Evolutionary conservation across 2,329 filamentous ascomycete genomes (phyloP), one percentile per base, ranked within the genome.

Genomic region (Daldinia eschscholtzii): DNA sequence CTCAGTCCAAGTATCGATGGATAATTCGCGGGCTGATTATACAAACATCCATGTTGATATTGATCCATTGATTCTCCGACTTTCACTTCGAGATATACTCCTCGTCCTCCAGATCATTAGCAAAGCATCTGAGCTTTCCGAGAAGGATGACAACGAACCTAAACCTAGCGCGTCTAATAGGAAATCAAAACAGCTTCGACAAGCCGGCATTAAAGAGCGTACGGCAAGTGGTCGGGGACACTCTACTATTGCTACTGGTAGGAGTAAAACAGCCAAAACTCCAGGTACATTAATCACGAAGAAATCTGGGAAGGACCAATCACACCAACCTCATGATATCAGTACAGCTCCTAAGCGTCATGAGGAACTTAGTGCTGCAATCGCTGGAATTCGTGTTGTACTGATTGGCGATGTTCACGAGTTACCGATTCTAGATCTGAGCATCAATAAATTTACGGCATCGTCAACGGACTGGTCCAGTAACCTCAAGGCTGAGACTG

Each of bases 351-450:
- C 77, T 0, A 77, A 74, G 18, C 80, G 79, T 26, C 82, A 84
- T 48, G 96, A 99, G 79, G 92, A 97, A 76, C 85, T 99, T 75
- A 92, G 90, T n/a, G 90, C 95, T 26, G 90, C 90, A 3, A 86
- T 99, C 58, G 93, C 97, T 70, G 97, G 97, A 13, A 87, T 99
- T 70, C 91, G 97, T 68, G 89, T 99, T 2, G 93, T 99, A 13
- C 85, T 99, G 15, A 98, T 99, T 75, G 97, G 97, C 7, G 96
- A 99, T 76, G 83, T 97, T 2, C 97, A 99, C 76, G 97, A 99
- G 81, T 85, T 99, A 74, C 97, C 96, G 2, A 93, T 99, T 67
- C 84, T 99, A 4, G 97, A 99, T 78, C 89, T 97, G 81, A 97
- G 93, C 72, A 89, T 99, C 75, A 97, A 97, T 81, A 90, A 91